These are phyloP conservation scores for Pyrenophora seminiperda DNA, from an alignment of 2,329 filamentous ascomycete genomes.

Conservation along the genomic window DNA sequence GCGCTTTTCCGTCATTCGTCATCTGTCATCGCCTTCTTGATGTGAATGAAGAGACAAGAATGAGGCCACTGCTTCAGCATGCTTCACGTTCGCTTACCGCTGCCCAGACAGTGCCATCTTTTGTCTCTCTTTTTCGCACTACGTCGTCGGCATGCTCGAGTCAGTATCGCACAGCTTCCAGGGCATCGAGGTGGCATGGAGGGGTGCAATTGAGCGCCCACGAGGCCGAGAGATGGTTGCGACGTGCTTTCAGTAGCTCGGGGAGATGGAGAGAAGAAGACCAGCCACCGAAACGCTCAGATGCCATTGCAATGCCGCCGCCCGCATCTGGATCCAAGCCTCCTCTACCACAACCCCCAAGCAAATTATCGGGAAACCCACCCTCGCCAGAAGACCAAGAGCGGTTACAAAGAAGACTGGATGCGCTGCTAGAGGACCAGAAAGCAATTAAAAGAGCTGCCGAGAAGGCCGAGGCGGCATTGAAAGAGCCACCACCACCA, in stretches of 20 bases:
- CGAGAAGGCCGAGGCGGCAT: conserved; percentile 9
- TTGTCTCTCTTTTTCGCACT: conserved; percentile 13
- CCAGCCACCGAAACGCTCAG: conserved; percentile 18
- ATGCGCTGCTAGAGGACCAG: conserved; percentile 19
- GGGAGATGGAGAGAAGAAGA: conserved; percentile 28
- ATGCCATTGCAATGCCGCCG: conserved; percentile 30
- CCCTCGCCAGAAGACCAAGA: conserved; percentile 25
- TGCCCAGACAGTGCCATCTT: conserved; percentile 20
- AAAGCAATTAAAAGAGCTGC: conserved; percentile 11
- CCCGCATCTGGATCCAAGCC: conserved; percentile 21
- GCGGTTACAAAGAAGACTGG: conserved; percentile 20
- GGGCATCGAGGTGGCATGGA: conserved; percentile 11
- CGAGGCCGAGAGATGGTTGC: conserved; percentile 5
- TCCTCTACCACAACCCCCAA: conserved; percentile 5
- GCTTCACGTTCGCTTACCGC: conserved; percentile 43
- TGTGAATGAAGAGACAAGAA: conserved; percentile 39
- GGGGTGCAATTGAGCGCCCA: conserved; percentile 11
- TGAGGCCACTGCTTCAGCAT: conserved; percentile 51
- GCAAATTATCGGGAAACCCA: conserved; percentile 9
- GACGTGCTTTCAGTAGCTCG: conserved; percentile 29
- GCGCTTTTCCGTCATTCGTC: conserved; percentile 23
- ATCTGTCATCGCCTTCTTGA: conserved; percentile 21
- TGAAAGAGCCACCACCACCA: conserved; percentile 5
- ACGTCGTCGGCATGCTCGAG: conserved; percentile 36
- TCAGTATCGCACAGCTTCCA: conserved; percentile 35